Evolutionary conservation across 176 grass and related monocot species (phyloP), one percentile per base, ranked within the genome.

Genomic region (Oryza nivara): DNA sequence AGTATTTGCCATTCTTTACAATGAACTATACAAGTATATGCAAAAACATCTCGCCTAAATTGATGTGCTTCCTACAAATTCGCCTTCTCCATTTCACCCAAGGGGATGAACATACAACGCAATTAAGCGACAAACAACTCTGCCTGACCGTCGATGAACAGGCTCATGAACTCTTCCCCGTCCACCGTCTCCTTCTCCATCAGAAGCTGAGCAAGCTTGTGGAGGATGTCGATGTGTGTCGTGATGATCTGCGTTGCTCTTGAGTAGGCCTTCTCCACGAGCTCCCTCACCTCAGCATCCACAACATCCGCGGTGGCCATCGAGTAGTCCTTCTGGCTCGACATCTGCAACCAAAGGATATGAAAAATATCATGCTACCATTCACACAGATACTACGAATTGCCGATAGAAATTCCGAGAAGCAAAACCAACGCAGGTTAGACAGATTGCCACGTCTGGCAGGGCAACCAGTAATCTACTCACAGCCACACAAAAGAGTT

Each of bases 161-260:
- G 78, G 86, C 93, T 99, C 93, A 96, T 92, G 89, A 99, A 99
- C 86, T 99, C 93, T 84, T 99, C 96, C 0, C 96, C 96, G 11
- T 99, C 96, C 34, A 99, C 96, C 0, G 91, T 91, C 86, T 99
- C 96, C 88, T 99, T 96, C 88, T 99, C 96, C 3, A 99, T 96
- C 34, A 99, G 89, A 82, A 99, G 93, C 35, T 96, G 90, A 3
- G 96, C 89, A 0, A 99, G 88, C 87, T 90, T 94, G 78, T 99
- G 91, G 56, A 99, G 96, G 89, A 99, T 94, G 66, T 96, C 93
- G 8, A 91, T 87, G 73, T 99, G 93, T 19, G 88, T 89, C 19
- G 66, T 94, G 36, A 96, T 86, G 61, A 99, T 92, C 69, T 96
- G 80, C 0, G 77, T 96, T 25, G 96, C 96, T 51, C 89, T 91